Conservation (phyloP, 2,329 filamentous ascomycete species). For the Fusarium oxysporum region DNA sequence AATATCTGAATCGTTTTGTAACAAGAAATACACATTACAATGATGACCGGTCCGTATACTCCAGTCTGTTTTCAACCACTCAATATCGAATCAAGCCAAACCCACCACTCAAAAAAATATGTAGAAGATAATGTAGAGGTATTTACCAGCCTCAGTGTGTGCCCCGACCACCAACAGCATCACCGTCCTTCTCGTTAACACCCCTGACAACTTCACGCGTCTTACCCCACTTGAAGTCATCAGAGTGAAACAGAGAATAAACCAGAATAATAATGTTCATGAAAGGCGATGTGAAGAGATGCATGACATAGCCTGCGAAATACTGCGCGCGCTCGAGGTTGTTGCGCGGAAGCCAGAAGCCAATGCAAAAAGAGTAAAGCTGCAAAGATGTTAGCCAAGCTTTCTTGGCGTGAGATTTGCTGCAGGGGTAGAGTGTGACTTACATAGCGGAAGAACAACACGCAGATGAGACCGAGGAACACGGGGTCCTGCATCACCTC, state of each 20-base stretch:
- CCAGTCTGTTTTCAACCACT: neutral
- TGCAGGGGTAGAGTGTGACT: conserved; percentile 42
- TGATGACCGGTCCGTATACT: conserved; percentile 14
- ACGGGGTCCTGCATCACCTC: conserved; percentile 51
- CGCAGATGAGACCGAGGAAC: conserved; percentile 53
- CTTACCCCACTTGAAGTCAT: conserved; percentile 61
- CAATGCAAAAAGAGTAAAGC: conserved; percentile 57
- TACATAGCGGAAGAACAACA: conserved; percentile 55
- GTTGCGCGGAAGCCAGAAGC: conserved; percentile 56
- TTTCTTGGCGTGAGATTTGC: conserved; percentile 7
- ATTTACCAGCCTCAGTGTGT: conserved; percentile 31
- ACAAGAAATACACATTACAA: conserved; percentile 26
- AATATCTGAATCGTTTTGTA: neutral
- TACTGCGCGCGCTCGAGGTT: conserved; percentile 54
- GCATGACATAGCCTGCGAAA: conserved; percentile 53
- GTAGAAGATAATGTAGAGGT: neutral
- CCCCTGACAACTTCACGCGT: conserved; percentile 53
- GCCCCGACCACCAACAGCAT: conserved; percentile 41
- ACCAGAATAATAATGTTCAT: conserved; percentile 57
- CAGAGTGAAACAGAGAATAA: conserved; percentile 57
- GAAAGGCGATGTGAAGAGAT: conserved; percentile 54
- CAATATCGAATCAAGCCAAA: neutral
- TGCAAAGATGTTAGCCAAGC: conserved; percentile 37
- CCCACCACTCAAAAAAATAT: neutral
- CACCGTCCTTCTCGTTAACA: conserved; percentile 43